phyloP scores from a whole-genome alignment of 2,329 filamentous ascomycete genomes.

The Cladosporium phlei region DNA sequence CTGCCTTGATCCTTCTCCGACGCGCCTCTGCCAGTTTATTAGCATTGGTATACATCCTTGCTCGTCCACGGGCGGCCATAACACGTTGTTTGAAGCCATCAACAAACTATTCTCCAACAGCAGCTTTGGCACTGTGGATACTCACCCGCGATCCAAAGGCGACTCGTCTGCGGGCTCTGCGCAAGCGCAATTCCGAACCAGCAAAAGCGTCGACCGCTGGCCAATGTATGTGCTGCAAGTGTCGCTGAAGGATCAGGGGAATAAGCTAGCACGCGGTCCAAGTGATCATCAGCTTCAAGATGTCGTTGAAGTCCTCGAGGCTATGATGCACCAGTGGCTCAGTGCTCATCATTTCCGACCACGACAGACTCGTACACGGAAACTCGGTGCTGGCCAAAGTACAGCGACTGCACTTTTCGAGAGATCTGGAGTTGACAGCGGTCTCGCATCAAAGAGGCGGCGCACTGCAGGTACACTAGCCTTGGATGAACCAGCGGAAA shows the following conservation, averaged over 20 bases:
- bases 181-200: constrained; percentile 30
- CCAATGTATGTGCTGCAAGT: constrained; percentile 81
- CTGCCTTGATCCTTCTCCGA: constrained; percentile 65
- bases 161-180: too few species aligned
- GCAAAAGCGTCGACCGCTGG: constrained; percentile 72
- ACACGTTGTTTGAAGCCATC: constrained; percentile 69
- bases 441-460: too few species aligned
- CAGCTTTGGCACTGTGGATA: constrained; percentile 59
- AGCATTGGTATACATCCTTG: constrained; percentile 70
- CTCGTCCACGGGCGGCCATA: constrained; percentile 50
- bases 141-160: too few species aligned
- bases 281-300: constrained; percentile 39
- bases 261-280: neutral
- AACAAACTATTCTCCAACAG: constrained; percentile 75
- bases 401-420: too few species aligned
- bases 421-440: too few species aligned
- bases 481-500: too few species aligned
- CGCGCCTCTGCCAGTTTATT: constrained; percentile 72
- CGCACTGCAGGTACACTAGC: too few species aligned
- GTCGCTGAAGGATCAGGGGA: neutral
- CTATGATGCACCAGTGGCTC: constrained; percentile 69
- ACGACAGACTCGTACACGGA: constrained; percentile 24
- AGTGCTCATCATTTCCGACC: constrained; percentile 66
- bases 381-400: too few species aligned
- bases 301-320: constrained; percentile 61